These are phyloP conservation scores for Jimgerdemannia flammicorona DNA, from an alignment of 192 early-diverging fungal genomes.

Conservation along the genomic window DNA sequence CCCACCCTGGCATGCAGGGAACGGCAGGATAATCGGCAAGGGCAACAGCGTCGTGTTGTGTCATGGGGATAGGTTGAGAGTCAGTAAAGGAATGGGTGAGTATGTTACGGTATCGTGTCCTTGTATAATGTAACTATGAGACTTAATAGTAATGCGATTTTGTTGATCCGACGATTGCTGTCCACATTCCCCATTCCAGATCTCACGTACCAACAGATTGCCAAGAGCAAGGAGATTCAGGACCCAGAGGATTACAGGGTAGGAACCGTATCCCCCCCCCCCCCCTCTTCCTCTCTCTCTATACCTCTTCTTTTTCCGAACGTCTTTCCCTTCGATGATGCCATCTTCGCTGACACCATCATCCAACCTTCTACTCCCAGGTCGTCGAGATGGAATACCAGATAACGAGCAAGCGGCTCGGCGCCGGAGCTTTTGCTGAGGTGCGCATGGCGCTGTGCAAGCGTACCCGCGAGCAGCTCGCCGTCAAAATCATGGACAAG, in stretches of 20 bases:
- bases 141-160: too few species aligned
- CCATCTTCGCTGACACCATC: too few species aligned
- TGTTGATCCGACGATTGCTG: too few species aligned
- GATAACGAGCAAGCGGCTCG: conserved; percentile 37
- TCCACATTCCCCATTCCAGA: neutral
- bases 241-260: neutral
- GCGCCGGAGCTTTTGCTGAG: conserved; percentile 74
- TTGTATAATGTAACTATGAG: too few species aligned
- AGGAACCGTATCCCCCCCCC: neutral
- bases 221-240: neutral
- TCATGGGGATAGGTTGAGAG: neutral
- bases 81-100: neutral
- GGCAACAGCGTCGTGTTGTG: neutral
- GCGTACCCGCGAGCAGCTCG: conserved; percentile 61
- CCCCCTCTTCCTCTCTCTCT: too few species aligned
- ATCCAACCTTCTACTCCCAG: too few species aligned
- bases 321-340: too few species aligned
- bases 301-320: too few species aligned
- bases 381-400: conserved; percentile 10
- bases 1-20: neutral
- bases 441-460: conserved; percentile 66
- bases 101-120: neutral
- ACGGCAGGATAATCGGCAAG: neutral
- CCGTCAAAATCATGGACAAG: conserved; percentile 87
- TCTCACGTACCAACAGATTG: neutral